A percentile compares a stretch with the other conserved stretches of the same genome.
Conservation (phyloP, 192 early-diverging fungal species). For the Funneliformis geosporum region DNA sequence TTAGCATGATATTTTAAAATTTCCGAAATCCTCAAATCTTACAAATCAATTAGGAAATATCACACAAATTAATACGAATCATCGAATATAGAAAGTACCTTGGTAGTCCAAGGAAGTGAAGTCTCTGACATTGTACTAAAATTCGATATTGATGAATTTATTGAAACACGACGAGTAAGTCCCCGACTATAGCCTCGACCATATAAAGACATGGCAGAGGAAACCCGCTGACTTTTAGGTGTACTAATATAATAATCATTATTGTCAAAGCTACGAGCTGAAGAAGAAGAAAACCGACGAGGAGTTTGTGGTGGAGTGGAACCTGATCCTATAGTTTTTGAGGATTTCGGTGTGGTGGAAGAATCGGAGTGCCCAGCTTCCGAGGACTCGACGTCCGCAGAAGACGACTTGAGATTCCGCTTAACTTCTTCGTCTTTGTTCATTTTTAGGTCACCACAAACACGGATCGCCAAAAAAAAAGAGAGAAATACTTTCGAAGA, state of each 20-base stretch:
- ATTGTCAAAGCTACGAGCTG: constrained; percentile 26
- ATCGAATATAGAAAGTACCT: constrained; percentile 8
- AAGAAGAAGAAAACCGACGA: constrained; percentile 29
- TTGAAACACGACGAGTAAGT: constrained; percentile 18
- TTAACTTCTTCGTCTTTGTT: neutral
- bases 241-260: constrained; percentile 14
- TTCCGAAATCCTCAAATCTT: neutral
- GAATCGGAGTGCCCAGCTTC: neutral
- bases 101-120: constrained; percentile 61
- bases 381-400: neutral
- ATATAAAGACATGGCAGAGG: constrained; percentile 26
- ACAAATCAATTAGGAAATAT: neutral
- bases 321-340: neutral
- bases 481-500: too few species aligned
- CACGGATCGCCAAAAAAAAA: neutral
- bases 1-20: neutral
- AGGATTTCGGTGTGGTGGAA: neutral
- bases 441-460: neutral
- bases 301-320: constrained; percentile 4
- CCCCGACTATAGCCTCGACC: neutral
- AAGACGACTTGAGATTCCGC: neutral
- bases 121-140: constrained; percentile 55
- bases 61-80: neutral
- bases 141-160: constrained; percentile 38
- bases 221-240: constrained; percentile 22